Percentiles rank a stretch among this genome's conserved stretches.
Evolutionary conservation across 768 basidiomycete species (phyloP).

Genomic region (Podaxis rugospora): DNA sequence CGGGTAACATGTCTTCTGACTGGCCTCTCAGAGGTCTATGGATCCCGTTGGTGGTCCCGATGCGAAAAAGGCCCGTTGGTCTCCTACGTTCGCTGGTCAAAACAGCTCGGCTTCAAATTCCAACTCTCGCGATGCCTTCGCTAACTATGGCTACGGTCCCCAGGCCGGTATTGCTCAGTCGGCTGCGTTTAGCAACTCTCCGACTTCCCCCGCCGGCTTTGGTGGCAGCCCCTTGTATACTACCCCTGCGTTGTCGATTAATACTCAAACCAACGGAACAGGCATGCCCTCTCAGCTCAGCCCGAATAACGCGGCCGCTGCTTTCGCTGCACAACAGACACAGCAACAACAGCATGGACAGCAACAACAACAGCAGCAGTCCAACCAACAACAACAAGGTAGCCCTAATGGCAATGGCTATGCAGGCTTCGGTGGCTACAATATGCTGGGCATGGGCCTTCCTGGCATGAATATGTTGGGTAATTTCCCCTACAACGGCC

Average conservation of each 20-base stretch:
- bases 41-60: conserved; percentile 79
- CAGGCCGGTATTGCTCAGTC: conserved; percentile 61
- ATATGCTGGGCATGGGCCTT: conserved; percentile 78
- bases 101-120: conserved; percentile 15
- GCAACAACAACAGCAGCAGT: conserved; percentile 38
- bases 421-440: conserved; percentile 61
- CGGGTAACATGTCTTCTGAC: conserved; percentile 4
- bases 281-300: conserved; percentile 59
- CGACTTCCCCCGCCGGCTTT: conserved; percentile 41
- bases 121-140: conserved; percentile 61
- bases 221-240: conserved; percentile 63
- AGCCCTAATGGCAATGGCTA: conserved; percentile 50
- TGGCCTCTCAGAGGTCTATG: conserved; percentile 67
- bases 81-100: conserved; percentile 51
- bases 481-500: conserved; percentile 66
- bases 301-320: conserved; percentile 55
- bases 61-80: conserved; percentile 90
- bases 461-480: conserved; percentile 70
- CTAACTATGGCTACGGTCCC: conserved; percentile 85
- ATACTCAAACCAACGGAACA: conserved; percentile 51
- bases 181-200: conserved; percentile 42
- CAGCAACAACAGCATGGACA: conserved; percentile 39
- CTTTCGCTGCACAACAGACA: conserved; percentile 43
- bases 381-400: conserved; percentile 29
- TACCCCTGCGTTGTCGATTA: conserved; percentile 66